Evolutionary conservation across 768 basidiomycete species (phyloP).

Genomic region (Lactifluus subvellereus): DNA sequence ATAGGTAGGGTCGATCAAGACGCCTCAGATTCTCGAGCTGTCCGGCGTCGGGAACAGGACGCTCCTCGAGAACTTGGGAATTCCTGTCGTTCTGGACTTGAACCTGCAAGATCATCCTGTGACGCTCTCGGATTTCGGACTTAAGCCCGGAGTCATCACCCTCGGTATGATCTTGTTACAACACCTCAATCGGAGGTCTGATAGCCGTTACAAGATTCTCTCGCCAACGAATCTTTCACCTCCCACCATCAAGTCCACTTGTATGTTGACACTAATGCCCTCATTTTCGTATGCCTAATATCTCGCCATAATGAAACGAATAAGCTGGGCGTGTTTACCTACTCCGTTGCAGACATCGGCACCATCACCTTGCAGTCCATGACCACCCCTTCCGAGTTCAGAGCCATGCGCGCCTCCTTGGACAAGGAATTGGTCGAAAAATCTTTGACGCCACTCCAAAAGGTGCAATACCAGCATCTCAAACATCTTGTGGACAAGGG

Average conservation of each 20-base stretch:
- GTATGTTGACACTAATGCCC: not conserved
- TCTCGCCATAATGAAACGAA: conserved; percentile 5
- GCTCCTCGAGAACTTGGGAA: conserved; percentile 15
- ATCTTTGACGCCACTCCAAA: conserved; percentile 16
- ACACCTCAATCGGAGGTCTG: not conserved
- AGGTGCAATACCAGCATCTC: conserved; percentile 17
- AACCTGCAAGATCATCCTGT: conserved; percentile 24
- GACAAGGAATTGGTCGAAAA: conserved; percentile 12
- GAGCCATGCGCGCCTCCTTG: conserved; percentile 17
- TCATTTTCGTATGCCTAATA: not conserved
- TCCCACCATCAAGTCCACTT: conserved; percentile 14
- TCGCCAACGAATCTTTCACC: conserved; percentile 16
- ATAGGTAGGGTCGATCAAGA: conserved; percentile 23
- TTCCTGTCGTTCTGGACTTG: conserved; percentile 22
- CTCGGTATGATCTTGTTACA: conserved; percentile 11
- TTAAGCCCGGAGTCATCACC: conserved; percentile 15
- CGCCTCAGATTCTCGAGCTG: conserved; percentile 23
- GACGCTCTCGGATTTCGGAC: conserved; percentile 20
- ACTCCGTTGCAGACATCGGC: conserved; percentile 18
- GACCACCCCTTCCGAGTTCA: conserved; percentile 16
- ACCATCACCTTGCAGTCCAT: conserved; percentile 17
- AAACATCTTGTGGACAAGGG: conserved; percentile 19
- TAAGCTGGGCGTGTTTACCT: conserved; percentile 13
- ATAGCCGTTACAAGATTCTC: conserved; percentile 8
- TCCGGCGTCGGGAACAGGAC: conserved; percentile 20